Evolutionary conservation across 148 eudicot genomes (phyloP).

Genomic region (Camellia granthamiana): DNA sequence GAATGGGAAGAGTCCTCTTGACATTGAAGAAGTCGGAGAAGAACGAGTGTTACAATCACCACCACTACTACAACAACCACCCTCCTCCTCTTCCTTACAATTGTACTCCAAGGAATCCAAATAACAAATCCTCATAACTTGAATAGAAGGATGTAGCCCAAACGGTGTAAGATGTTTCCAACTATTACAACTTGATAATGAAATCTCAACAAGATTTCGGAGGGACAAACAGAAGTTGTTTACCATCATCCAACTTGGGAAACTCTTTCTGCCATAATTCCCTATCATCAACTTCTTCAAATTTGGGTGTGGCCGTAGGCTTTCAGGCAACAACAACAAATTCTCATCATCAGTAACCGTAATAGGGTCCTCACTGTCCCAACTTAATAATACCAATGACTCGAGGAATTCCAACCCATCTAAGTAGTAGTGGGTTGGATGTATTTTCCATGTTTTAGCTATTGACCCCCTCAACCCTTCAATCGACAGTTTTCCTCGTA

Average conservation of each 20-base stretch:
- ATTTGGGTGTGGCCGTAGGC: background rate
- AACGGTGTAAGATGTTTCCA: background rate
- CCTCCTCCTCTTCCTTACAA: background rate
- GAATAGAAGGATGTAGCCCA: conserved; percentile 8
- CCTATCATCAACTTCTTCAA: background rate
- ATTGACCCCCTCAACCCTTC: background rate
- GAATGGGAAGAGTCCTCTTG: background rate
- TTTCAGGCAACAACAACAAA: background rate
- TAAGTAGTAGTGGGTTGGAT: background rate
- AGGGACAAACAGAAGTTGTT: background rate
- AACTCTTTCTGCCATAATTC: background rate
- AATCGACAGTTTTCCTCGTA: background rate
- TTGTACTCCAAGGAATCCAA: background rate
- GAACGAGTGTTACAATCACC: too few species aligned
- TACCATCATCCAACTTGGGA: conserved; percentile 10
- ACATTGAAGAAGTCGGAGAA: too few species aligned
- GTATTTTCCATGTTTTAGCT: background rate
- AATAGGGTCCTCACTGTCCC: background rate
- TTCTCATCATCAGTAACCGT: background rate
- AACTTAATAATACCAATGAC: too few species aligned
- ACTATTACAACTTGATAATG: background rate
- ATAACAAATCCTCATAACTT: background rate
- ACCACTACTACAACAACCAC: too few species aligned
- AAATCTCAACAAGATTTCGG: background rate
- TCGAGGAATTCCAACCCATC: conserved; percentile 13